Conservation (phyloP, 2,329 filamentous ascomycete genomes). For the Blumeriella jaapii region DNA sequence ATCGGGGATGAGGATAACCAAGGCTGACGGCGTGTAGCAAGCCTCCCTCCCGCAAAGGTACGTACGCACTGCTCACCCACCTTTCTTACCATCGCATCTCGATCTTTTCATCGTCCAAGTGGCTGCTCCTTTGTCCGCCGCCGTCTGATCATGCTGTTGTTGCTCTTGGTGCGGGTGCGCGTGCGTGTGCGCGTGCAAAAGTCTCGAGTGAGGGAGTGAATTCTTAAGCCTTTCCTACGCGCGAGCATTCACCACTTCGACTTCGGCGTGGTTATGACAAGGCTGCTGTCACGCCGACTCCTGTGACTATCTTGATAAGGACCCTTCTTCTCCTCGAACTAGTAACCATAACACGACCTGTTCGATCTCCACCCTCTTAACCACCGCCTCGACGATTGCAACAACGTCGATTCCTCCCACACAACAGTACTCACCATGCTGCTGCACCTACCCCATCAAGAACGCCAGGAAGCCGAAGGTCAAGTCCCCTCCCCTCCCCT, state of each 20-base stretch:
- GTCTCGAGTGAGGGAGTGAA: too few species aligned
- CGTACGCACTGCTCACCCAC: constrained; percentile 27
- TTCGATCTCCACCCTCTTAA: constrained; percentile 1
- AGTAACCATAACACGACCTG: too few species aligned
- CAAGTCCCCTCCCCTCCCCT: not conserved
- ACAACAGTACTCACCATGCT: not conserved
- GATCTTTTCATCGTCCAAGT: constrained; percentile 3
- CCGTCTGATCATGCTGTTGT: too few species aligned
- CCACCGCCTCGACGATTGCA: not conserved
- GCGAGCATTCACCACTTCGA: too few species aligned
- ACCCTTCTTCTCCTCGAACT: constrained; percentile 1
- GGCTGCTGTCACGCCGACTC: too few species aligned
- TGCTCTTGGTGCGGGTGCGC: too few species aligned
- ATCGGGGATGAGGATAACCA: too few species aligned
- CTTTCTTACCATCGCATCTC: constrained; percentile 2
- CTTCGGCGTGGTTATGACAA: too few species aligned
- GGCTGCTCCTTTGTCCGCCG: too few species aligned
- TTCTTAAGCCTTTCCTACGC: too few species aligned
- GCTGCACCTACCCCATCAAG: constrained; percentile 1
- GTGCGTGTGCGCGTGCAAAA: too few species aligned
- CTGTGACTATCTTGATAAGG: too few species aligned
- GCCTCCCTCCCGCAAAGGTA: constrained; percentile 63
- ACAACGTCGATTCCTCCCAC: not conserved
- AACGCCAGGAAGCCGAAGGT: not conserved
- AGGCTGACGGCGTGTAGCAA: constrained; percentile 32